Conservation (phyloP, 2,329 filamentous ascomycete genomes). For the Phaeosphaeria sp. region DNA sequence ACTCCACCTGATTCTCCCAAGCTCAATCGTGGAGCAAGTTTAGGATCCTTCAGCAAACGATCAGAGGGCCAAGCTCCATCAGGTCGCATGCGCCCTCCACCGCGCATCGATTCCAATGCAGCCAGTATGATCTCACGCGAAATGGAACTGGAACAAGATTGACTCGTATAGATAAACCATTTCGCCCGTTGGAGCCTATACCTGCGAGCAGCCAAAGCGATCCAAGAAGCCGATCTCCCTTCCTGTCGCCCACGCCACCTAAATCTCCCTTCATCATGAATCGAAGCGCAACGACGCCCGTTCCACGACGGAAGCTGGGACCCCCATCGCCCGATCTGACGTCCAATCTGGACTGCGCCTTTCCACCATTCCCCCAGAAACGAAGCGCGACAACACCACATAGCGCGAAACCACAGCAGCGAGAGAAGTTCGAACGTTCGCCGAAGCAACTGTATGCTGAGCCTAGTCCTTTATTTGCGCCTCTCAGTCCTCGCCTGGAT, state of each 20-base stretch:
- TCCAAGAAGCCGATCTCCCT: constrained; percentile 30
- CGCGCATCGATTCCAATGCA: constrained; percentile 63
- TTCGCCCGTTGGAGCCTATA: constrained; percentile 33
- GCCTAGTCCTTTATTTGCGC: constrained; percentile 51
- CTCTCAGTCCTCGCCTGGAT: constrained; percentile 56
- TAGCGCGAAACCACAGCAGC: constrained; percentile 26
- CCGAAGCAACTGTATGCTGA: constrained; percentile 40
- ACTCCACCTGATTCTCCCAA: constrained; percentile 16
- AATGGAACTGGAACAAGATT: constrained; percentile 10
- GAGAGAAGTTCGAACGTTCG: constrained; percentile 31
- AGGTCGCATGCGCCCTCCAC: constrained; percentile 57
- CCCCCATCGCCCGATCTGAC: constrained; percentile 42
- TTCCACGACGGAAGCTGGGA: constrained; percentile 36
- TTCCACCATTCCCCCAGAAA: constrained; percentile 61
- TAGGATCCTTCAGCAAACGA: constrained; percentile 37
- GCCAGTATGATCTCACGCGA: constrained; percentile 60
- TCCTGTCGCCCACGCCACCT: constrained; percentile 24
- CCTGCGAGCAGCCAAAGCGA: constrained; percentile 38
- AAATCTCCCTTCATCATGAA: constrained; percentile 39
- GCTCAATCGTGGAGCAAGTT: constrained; percentile 43
- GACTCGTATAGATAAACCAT: constrained; percentile 45
- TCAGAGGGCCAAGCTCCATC: constrained; percentile 44
- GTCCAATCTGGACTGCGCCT: constrained; percentile 57
- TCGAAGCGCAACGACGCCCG: constrained; percentile 45
- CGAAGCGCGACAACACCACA: constrained; percentile 31